Evolutionary conservation across 768 basidiomycete genomes (phyloP).

Genomic region (Amanita rimosa): DNA sequence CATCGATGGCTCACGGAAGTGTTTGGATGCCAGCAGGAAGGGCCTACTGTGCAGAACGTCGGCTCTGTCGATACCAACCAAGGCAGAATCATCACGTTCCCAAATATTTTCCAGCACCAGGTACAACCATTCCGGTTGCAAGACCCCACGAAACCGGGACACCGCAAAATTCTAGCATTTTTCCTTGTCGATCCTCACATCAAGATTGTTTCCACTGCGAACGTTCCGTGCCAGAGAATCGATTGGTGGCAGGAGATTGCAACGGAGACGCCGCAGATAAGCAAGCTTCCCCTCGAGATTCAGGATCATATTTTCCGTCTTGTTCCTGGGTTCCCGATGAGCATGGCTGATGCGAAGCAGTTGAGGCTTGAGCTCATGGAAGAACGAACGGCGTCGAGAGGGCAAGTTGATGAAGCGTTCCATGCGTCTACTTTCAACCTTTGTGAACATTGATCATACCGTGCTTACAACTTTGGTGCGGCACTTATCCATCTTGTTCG

Average conservation of each 20-base stretch:
- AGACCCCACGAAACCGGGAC: constrained; percentile 11
- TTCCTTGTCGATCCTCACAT: constrained; percentile 26
- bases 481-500: too few species aligned
- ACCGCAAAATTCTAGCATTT: constrained; percentile 26
- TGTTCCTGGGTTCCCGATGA: neutral
- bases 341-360: constrained; percentile 12
- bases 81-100: constrained; percentile 22
- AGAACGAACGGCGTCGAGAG: too few species aligned
- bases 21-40: neutral
- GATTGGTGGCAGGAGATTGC: constrained; percentile 14
- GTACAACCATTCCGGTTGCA: constrained; percentile 22
- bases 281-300: constrained; percentile 1
- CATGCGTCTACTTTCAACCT: too few species aligned
- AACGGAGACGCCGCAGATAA: neutral
- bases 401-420: too few species aligned
- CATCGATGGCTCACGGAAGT: neutral
- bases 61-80: constrained; percentile 16
- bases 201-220: constrained; percentile 18
- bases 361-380: constrained; percentile 6
- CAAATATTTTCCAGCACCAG: constrained; percentile 25
- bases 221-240: constrained; percentile 20
- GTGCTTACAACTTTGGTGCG: too few species aligned
- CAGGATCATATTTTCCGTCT: neutral
- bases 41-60: constrained; percentile 11
- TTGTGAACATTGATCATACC: too few species aligned